Base-by-base conservation (phyloP, 805 yeast genomes). In the Tetrapisispora taiwanensis region DNA sequence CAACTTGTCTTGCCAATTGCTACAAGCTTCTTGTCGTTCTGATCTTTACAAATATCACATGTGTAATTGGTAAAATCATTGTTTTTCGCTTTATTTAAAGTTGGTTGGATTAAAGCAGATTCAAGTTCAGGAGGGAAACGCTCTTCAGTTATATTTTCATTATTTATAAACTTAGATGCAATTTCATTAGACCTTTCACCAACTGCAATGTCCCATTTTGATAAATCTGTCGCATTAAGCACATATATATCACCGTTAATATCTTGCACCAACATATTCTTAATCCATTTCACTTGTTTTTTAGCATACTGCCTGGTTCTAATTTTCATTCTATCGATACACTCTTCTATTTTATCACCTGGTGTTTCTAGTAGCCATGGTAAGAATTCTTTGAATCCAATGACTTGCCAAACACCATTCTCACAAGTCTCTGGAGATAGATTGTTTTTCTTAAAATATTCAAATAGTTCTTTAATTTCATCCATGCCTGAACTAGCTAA, bases 351-450 rank as follows among this genome's bases (percentile, higher is more conserved):
- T 14, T 53, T 47, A 5, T 54, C 52, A 6, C 48, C 49, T 0
- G 50, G 46, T 0, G 53, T 59, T 7, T 58, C 36, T 28, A 54
- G 50, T 20, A 78, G 52, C 83, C 84, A 86, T 1, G 94, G 90
- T 31, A 85, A 56, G 56, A 87, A 87, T 56, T 87, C 95, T 59
- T 86, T 85, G 63, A 85, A 92, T 1, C 97, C 97, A 55, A 90
- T 85, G 1, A 85, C 95, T 65, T 92, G 97, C 88, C 88, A 88
- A 0, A 90, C 74, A 2, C 97, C 97, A 46, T 73, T 68, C 43
- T 83, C 82, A 45, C 76, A 65, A 9, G 82, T 78, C 19, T 54
- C 59, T 6, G 61, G 58, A 1, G 55, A 51, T 18, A 60, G 60
- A 0, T 44, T 39, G 5, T 65, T 51, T 39, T 46, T 41, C 28